phyloP scores from a whole-genome alignment of 768 basidiomycete genomes.

The Rubroboletus pulcherrimus region DNA sequence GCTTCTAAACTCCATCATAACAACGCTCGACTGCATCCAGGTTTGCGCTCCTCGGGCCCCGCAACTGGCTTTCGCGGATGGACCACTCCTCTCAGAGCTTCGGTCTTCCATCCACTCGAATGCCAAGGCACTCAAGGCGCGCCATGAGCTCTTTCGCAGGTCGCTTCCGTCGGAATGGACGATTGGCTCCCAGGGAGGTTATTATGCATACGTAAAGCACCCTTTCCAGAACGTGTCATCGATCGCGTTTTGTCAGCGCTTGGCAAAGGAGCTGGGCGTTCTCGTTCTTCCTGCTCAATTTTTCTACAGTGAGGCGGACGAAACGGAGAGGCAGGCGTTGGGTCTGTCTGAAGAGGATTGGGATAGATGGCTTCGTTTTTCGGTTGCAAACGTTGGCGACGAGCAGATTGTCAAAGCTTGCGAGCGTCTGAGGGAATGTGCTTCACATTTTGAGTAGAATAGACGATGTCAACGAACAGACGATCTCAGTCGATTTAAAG shows the following conservation, averaged over 20 bases:
- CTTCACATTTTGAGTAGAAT: slow-evolving; percentile 36
- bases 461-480: too few species aligned
- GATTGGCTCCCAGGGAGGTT: slow-evolving; percentile 65
- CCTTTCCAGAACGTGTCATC: slow-evolving; percentile 50
- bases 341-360: slow-evolving; percentile 35
- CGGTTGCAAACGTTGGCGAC: slow-evolving; percentile 77
- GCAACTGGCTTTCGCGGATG: slow-evolving; percentile 59
- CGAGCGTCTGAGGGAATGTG: slow-evolving; percentile 43
- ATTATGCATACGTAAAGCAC: slow-evolving; percentile 74
- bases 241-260: slow-evolving; percentile 49
- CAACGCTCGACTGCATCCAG: slow-evolving; percentile 75
- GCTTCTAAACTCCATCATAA: slow-evolving; percentile 46
- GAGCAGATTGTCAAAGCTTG: slow-evolving; percentile 52
- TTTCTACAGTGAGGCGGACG: slow-evolving; percentile 37
- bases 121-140: slow-evolving; percentile 44
- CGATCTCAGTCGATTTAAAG: too few species aligned
- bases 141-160: slow-evolving; percentile 55
- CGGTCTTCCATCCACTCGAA: slow-evolving; percentile 49
- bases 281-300: slow-evolving; percentile 64
- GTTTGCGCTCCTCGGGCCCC: slow-evolving; percentile 74
- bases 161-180: slow-evolving; percentile 53
- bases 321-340: slow-evolving; percentile 15
- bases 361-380: slow-evolving; percentile 71
- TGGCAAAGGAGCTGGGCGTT: slow-evolving; percentile 63
- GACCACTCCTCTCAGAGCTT: slow-evolving; percentile 48